phyloP scores from a whole-genome alignment of 768 basidiomycete genomes.

The Pleurotus cornucopiae region DNA sequence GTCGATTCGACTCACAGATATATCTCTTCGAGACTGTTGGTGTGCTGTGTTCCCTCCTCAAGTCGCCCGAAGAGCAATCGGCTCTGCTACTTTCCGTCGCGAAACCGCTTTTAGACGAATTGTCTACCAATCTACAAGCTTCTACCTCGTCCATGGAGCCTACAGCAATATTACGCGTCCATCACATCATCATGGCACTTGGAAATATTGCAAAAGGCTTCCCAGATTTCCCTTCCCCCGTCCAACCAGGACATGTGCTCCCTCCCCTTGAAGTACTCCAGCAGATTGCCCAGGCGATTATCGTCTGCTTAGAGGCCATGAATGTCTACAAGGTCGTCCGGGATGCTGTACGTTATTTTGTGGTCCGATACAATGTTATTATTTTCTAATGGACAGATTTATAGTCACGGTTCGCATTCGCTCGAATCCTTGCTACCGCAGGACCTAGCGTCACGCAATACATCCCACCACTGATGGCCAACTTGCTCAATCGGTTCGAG shows the following conservation, averaged over 20 bases:
- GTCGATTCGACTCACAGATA: conserved; percentile 80
- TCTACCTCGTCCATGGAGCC: conserved; percentile 59
- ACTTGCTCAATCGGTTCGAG: conserved; percentile 89
- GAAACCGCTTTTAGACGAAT: conserved; percentile 75
- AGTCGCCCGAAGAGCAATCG: conserved; percentile 63
- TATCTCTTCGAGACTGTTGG: conserved; percentile 94
- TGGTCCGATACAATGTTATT: not conserved
- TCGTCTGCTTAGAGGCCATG: conserved; percentile 86
- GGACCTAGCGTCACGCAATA: conserved; percentile 83
- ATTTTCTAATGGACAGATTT: not conserved
- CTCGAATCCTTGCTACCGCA: conserved; percentile 85
- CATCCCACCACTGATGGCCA: conserved; percentile 85
- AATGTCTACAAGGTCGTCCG: conserved; percentile 82
- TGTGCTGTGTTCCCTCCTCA: conserved; percentile 75
- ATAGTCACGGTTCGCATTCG: conserved; percentile 90
- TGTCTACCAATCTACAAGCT: conserved; percentile 54
- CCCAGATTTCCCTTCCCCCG: conserved; percentile 78
- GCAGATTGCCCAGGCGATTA: conserved; percentile 80
- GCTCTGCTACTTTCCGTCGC: conserved; percentile 71
- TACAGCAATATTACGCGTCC: conserved; percentile 79
- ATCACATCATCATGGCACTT: conserved; percentile 91
- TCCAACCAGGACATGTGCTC: conserved; percentile 61
- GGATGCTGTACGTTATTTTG: conserved; percentile 69
- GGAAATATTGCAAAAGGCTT: conserved; percentile 96
- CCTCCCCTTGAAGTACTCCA: conserved; percentile 79